These are phyloP conservation scores for Ampelomyces quisqualis DNA, from an alignment of 2,329 filamentous ascomycete species.

Conservation along the genomic window DNA sequence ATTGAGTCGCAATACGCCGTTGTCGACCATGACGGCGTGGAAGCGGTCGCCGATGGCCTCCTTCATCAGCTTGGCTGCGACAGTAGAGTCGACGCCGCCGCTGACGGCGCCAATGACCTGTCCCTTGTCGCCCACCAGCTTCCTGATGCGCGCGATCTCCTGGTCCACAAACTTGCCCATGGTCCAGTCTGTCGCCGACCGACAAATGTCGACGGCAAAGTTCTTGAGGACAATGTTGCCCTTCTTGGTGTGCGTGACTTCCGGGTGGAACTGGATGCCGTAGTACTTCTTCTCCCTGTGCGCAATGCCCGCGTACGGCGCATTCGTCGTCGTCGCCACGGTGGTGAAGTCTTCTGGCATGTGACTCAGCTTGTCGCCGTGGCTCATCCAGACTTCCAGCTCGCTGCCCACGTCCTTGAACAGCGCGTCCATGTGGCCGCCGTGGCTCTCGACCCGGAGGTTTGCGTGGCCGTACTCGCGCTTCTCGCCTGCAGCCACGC, in stretches of 20 bases:
- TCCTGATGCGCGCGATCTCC: slow-evolving; percentile 77
- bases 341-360: slow-evolving; percentile 72
- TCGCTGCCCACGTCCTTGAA: slow-evolving; percentile 74
- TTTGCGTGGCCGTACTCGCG: slow-evolving; percentile 72
- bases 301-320: slow-evolving; percentile 77
- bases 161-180: slow-evolving; percentile 82
- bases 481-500: slow-evolving; percentile 65
- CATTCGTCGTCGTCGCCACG: slow-evolving; percentile 74
- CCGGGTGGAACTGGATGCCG: slow-evolving; percentile 87
- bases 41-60: slow-evolving; percentile 85
- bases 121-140: slow-evolving; percentile 75
- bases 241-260: slow-evolving; percentile 71
- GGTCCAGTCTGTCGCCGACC: slow-evolving; percentile 73
- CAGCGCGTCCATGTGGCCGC: slow-evolving; percentile 68
- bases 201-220: slow-evolving; percentile 82
- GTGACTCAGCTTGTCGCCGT: slow-evolving; percentile 78
- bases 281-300: slow-evolving; percentile 70
- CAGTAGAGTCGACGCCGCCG: slow-evolving; percentile 87
- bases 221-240: slow-evolving; percentile 75
- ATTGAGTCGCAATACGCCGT: slow-evolving; percentile 80
- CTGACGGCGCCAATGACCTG: slow-evolving; percentile 80
- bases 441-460: slow-evolving; percentile 60
- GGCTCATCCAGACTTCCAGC: slow-evolving; percentile 80
- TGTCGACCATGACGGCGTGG: slow-evolving; percentile 82
- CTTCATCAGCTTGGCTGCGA: slow-evolving; percentile 81